Conservation (phyloP, 345 rosid genomes). For the Rhodamnia argentea region DNA sequence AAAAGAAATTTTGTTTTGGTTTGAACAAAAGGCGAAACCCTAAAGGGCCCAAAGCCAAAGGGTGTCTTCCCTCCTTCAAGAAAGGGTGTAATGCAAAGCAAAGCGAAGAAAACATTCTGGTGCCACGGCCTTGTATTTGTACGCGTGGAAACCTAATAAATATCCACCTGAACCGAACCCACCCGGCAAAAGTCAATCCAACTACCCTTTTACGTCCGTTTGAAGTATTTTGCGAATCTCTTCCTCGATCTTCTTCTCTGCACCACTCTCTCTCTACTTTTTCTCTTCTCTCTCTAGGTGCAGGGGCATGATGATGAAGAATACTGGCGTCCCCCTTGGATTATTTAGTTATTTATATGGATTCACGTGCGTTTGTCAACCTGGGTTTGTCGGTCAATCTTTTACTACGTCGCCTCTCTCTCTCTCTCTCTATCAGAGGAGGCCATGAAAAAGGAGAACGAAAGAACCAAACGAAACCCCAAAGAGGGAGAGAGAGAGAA, state of each 20-base stretch:
- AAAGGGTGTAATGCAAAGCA: not conserved
- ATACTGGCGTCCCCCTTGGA: not conserved
- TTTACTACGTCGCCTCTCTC: not conserved
- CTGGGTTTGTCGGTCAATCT: slow-evolving; percentile 61
- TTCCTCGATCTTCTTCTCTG: not conserved
- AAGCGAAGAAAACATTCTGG: not conserved
- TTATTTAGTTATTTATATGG: slow-evolving; percentile 32
- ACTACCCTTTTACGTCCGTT: not conserved
- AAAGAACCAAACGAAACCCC: too few species aligned
- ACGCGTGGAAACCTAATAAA: not conserved
- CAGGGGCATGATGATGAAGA: slow-evolving; percentile 16
- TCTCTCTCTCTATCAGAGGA: too few species aligned
- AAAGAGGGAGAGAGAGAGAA: not conserved
- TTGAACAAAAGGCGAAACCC: not conserved
- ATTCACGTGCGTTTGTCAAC: slow-evolving; percentile 77
- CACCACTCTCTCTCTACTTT: not conserved
- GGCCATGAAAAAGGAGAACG: too few species aligned
- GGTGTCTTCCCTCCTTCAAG: not conserved
- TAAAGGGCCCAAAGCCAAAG: not conserved
- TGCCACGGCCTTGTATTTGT: not conserved
- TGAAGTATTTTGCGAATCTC: not conserved
- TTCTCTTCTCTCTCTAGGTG: not conserved
- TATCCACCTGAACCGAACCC: not conserved
- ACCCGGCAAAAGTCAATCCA: not conserved
- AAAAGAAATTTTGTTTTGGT: not conserved